Evolutionary conservation across 2,329 filamentous ascomycete species (phyloP).

Genomic region (Beauveria sp.): DNA sequence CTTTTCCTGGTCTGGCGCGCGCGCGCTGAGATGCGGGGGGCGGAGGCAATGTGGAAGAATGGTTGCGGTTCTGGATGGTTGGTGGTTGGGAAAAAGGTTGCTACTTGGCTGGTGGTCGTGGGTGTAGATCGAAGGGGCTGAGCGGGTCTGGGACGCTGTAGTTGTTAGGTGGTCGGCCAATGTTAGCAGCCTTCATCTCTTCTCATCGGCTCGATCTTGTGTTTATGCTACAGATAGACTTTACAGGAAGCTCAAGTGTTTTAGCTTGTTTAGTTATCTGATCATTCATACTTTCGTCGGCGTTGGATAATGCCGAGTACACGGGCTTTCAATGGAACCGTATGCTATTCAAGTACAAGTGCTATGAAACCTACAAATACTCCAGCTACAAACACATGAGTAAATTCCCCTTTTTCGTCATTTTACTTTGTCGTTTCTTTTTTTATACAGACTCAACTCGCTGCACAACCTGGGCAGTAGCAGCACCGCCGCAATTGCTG

Average conservation of each 20-base stretch:
- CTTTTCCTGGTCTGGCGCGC: too few species aligned
- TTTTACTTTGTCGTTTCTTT: background rate
- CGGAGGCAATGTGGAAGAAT: too few species aligned
- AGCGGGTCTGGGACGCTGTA: background rate
- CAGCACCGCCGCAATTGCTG: slow-evolving; percentile 92
- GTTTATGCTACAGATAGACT: too few species aligned
- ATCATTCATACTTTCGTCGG: too few species aligned
- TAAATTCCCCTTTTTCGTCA: background rate
- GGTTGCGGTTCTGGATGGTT: background rate
- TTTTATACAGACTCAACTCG: slow-evolving; percentile 54
- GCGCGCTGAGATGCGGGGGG: background rate
- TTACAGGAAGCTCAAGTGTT: too few species aligned
- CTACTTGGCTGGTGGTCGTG: background rate
- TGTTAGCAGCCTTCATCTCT: too few species aligned
- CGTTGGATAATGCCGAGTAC: too few species aligned
- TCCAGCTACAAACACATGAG: background rate
- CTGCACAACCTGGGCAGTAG: slow-evolving; percentile 87
- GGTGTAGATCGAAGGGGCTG: background rate
- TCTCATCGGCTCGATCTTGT: too few species aligned
- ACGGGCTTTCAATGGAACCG: background rate
- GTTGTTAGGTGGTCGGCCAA: too few species aligned
- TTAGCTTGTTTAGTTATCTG: too few species aligned
- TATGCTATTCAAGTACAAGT: background rate
- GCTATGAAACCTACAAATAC: slow-evolving; percentile 3
- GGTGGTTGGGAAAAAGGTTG: background rate